A percentile compares a stretch with the other conserved stretches of the same genome.
Evolutionary conservation across 495 filamentous ascomycete genomes (phyloP).

Genomic region (Tuber umbilicatum): DNA sequence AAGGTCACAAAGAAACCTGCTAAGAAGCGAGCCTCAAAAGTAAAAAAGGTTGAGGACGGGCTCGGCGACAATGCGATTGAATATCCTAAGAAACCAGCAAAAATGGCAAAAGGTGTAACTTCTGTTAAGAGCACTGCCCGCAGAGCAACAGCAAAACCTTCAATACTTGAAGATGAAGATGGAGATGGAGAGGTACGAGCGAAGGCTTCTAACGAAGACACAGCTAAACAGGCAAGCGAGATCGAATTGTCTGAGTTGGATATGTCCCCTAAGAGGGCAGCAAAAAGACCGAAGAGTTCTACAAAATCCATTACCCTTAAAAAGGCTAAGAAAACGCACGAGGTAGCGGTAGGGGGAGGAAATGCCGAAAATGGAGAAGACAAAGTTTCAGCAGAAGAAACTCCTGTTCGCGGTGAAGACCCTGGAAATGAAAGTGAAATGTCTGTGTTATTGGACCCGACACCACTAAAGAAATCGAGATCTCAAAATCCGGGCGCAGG

Average conservation of each 20-base stretch:
- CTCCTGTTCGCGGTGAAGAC: slow-evolving; percentile 36
- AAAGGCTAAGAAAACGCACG: slow-evolving; percentile 9
- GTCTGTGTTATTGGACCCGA: slow-evolving; percentile 58
- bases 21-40: slow-evolving; percentile 18
- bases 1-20: slow-evolving; percentile 34
- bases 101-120: slow-evolving; percentile 14
- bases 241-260: slow-evolving; percentile 33
- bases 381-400: slow-evolving; percentile 31
- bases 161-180: slow-evolving; percentile 22
- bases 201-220: not conserved
- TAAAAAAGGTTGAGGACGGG: slow-evolving; percentile 12
- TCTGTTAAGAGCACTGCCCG: slow-evolving; percentile 14
- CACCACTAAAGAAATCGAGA: slow-evolving; percentile 25
- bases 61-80: slow-evolving; percentile 15
- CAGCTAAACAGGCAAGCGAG: slow-evolving; percentile 10
- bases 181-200: slow-evolving; percentile 2
- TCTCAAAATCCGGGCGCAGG: not conserved
- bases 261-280: slow-evolving; percentile 25
- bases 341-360: slow-evolving; percentile 43
- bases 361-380: slow-evolving; percentile 36
- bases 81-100: not conserved
- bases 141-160: slow-evolving; percentile 21
- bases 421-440: slow-evolving; percentile 70
- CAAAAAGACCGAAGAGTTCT: slow-evolving; percentile 12
- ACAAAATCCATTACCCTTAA: slow-evolving; percentile 12